Evolutionary conservation across 2,329 filamentous ascomycete species (phyloP).

Genomic region (Cladophialophora carrionii): DNA sequence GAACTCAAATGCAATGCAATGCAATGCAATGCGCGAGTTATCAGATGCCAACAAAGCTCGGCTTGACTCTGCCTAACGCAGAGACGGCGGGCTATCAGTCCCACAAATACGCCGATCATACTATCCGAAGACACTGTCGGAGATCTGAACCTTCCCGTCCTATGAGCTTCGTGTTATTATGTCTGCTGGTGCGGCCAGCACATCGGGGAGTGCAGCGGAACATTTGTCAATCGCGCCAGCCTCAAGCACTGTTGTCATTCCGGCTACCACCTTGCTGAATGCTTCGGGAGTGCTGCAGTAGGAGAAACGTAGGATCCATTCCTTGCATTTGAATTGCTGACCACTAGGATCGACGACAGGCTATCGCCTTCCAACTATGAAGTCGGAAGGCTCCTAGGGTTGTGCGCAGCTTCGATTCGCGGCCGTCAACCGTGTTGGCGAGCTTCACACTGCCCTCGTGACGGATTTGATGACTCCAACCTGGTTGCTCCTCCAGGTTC

Average conservation of each 20-base stretch:
- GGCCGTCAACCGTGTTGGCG: too few relatives aligned
- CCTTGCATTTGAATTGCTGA: not conserved
- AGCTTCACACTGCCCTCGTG: not conserved
- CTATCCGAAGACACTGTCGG: not conserved
- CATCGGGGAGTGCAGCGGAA: not conserved
- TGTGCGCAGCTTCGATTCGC: not conserved
- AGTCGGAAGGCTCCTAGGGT: not conserved
- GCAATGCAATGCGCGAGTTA: not conserved
- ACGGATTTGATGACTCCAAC: not conserved
- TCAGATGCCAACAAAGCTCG: slow-evolving; percentile 4
- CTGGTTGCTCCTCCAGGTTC: not conserved
- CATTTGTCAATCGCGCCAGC: not conserved
- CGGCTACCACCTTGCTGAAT: not conserved
- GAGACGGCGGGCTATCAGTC: not conserved
- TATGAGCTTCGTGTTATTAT: not conserved
- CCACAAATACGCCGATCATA: not conserved
- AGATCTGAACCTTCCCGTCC: not conserved
- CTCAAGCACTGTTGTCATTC: not conserved
- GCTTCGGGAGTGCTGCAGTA: not conserved
- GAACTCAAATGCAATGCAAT: not conserved
- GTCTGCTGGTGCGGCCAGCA: not conserved
- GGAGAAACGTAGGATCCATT: not conserved
- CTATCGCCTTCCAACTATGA: not conserved
- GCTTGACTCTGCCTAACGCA: not conserved
- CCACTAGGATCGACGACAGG: not conserved